These are phyloP conservation scores for Rhypophila decipiens DNA, from an alignment of 495 filamentous ascomycete species.

Conservation along the genomic window DNA sequence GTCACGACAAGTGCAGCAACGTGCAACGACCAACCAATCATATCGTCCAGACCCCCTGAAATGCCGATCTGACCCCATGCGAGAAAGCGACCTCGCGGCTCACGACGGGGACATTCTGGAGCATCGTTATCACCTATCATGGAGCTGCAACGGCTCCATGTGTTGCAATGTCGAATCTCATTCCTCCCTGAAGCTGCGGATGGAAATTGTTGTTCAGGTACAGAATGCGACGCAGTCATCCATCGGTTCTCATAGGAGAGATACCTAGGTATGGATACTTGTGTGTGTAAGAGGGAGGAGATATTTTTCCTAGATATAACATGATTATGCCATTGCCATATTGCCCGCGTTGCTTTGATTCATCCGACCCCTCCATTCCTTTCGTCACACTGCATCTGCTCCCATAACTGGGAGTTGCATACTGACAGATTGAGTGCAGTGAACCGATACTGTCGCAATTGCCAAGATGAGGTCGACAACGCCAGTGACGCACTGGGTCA, in stretches of 20 bases:
- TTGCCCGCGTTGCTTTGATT: too few relatives aligned
- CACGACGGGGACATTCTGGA: neutral
- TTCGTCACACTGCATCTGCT: neutral
- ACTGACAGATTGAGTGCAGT: neutral
- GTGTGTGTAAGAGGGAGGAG: too few relatives aligned
- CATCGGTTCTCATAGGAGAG: neutral
- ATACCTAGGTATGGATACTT: neutral
- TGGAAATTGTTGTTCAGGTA: too few relatives aligned
- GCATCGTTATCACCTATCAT: neutral
- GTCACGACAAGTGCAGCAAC: constrained; percentile 5
- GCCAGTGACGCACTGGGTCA: constrained; percentile 5
- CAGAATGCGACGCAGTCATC: neutral
- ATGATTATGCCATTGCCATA: too few relatives aligned
- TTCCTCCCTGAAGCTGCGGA: neutral
- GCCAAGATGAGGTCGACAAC: constrained; percentile 19
- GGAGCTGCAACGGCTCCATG: neutral
- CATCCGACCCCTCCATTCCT: too few relatives aligned
- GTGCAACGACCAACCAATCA: constrained; percentile 7
- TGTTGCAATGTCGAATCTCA: neutral
- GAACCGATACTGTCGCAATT: neutral
- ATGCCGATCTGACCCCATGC: neutral
- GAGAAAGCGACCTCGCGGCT: constrained; percentile 1
- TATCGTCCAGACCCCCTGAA: neutral
- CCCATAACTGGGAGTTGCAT: neutral
- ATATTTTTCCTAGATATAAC: too few relatives aligned